Base-by-base conservation (phyloP, 768 basidiomycete species). In the Boletus fagicola region DNA sequence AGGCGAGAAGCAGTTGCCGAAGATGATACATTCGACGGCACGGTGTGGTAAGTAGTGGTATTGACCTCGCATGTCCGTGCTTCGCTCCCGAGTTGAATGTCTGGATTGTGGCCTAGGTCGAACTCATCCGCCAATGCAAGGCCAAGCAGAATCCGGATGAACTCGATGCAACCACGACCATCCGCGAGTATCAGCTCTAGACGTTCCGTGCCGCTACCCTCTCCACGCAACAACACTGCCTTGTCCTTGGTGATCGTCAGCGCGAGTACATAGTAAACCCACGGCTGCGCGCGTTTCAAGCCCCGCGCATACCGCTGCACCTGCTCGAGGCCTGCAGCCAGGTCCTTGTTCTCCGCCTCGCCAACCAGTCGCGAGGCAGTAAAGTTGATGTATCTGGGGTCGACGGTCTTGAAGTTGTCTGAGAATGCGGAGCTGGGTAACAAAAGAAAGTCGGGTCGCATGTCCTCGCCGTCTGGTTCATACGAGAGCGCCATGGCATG, bases 361-460 rank as follows among this genome's bases (percentile, higher is more conserved):
- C 59, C 56, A n/a, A 52, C 47, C 4, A 55, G 42, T 2, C 53
- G 50, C 13, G 54, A 12, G 3, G 46, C 46, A 0, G 46, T 48
- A 2, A 48, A 31, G n/a, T 48, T 48, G 9, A 48, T 9, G 15
- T 31, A 48, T 13, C 47, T 31, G 0, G 28, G 12, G 18, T 31
- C n/a, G n/a, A 31, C 4, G 12, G 16, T 13, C 30, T 31, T 20
- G 30, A 48, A 20, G 22, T 13, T 33, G 31, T 33, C 31, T 30
- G 9, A 30, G 9, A 30, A 30, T 28, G 28, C 28, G 28, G 28
- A 28, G 15, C 8, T 6, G 0, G 62, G 64, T 22, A 65, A 40
- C 38, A 65, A 13, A 26, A 60, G 10, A 42, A 62, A 56, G 49
- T 61, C 56, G 5, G 60, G 62, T 8, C 56, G 49, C 42, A 58